Conservation (phyloP, 2,329 filamentous ascomycete genomes). For the Phyllosticta citribraziliensis region DNA sequence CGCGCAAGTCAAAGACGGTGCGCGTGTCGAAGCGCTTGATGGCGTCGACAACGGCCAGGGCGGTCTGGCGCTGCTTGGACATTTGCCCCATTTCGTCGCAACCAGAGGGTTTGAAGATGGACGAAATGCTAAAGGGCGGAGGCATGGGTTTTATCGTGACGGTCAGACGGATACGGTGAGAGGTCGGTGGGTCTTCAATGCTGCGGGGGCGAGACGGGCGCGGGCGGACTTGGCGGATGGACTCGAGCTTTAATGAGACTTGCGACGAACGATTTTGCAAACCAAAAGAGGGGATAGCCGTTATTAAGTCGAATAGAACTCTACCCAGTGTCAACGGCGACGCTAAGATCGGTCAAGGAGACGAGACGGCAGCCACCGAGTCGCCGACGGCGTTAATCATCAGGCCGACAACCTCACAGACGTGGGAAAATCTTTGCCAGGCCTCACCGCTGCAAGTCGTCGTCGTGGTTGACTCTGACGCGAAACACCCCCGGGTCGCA, state of each 20-base stretch:
- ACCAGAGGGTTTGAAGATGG: not conserved
- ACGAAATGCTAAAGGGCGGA: not conserved
- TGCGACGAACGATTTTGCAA: not conserved
- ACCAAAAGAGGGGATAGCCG: not conserved
- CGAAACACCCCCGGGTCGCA: not conserved
- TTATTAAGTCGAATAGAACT: not conserved
- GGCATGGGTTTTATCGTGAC: not conserved
- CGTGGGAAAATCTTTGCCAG: not conserved
- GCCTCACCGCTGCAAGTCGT: not conserved
- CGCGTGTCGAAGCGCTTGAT: slow-evolving; percentile 8
- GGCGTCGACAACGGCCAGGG: slow-evolving; percentile 10
- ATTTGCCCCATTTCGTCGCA: not conserved
- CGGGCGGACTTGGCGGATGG: not conserved
- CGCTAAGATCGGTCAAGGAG: not conserved
- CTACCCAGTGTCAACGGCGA: not conserved
- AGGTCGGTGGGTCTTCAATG: not conserved
- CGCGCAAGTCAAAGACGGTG: slow-evolving; percentile 3
- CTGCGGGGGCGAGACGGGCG: not conserved
- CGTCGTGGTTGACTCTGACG: not conserved
- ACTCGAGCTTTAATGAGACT: not conserved
- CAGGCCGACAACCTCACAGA: not conserved
- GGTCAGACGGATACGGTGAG: not conserved
- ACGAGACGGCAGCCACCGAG: not conserved
- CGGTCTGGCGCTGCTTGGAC: slow-evolving; percentile 19
- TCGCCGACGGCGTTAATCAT: not conserved